Evolutionary conservation across 352 stramenopile genomes (phyloP), one percentile per base, ranked within the genome.

Genomic region (Pythium sp.): DNA sequence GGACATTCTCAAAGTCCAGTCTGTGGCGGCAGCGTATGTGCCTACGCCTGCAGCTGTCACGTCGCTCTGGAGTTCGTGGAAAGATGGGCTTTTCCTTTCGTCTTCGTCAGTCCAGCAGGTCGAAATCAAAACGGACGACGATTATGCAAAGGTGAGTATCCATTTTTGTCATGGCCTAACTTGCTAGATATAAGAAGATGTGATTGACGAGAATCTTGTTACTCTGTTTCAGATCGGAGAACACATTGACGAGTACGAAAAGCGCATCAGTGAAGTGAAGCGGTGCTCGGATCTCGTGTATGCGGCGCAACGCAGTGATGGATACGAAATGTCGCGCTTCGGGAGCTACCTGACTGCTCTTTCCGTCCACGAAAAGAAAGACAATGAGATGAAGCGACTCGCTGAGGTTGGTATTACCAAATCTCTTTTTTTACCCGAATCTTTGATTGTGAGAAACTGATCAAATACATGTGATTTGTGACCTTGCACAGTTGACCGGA

Each of bases 251-350:
- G 84, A 91, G 65, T 95, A 94, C 54, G 82, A 93, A 55, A 95
- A 90, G 63, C 82, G 84, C 34, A 95, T 95, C 28, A 75, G 75
- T 54, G 86, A 94, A 58, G 84, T 95, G 38, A 93, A 87, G 54
- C 80, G 85, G 20, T 94, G 86, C 62, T 93, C 88, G 9, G 88
- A 95, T 61, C 66, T 93, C 30, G 85, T 95, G 12, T 95, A 95
- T 54, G 80, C 83, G 26, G 76, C 86, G 32, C 86, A 94, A 66
- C 76, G 88, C 54, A 81, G 79, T 62, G 85, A 94, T 81, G 88
- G 88, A 9, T 96, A 96, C 62, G 88, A 96, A 60, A 81, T 94
- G 79, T 94, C 88, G 28, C 77, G 88, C 14, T 96, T 94, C 71
- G 88, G 88, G 15, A 94, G 79, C 65, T 96, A 94, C 68, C 73